A percentile compares a stretch with the other conserved stretches of the same genome.
These are phyloP conservation scores for Mucor irregularis DNA, from an alignment of 371 early-diverging fungal species.

Conservation along the genomic window DNA sequence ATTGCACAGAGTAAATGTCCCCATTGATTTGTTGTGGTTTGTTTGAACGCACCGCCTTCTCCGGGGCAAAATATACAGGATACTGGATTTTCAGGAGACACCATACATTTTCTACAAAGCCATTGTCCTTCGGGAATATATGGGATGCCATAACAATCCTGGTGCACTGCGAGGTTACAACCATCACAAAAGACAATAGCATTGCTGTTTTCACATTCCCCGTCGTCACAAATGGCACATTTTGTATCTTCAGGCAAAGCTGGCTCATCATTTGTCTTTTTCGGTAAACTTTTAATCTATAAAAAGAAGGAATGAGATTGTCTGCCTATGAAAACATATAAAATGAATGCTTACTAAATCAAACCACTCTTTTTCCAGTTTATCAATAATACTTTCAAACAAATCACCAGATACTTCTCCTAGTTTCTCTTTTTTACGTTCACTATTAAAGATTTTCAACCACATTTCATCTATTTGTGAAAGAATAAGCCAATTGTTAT, in stretches of 20 bases:
- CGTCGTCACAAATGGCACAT: slow-evolving; percentile 95
- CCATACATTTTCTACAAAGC: slow-evolving; percentile 97
- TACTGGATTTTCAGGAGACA: slow-evolving; percentile 89
- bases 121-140: slow-evolving; percentile 99
- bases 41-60: slow-evolving; percentile 96
- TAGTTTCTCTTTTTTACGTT: slow-evolving; percentile 58
- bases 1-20: slow-evolving; percentile 95
- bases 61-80: slow-evolving; percentile 94
- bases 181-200: slow-evolving; percentile 99
- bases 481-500: too few species aligned
- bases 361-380: slow-evolving; percentile 97
- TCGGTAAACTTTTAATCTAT: slow-evolving; percentile 46
- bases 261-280: slow-evolving; percentile 33
- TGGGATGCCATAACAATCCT: slow-evolving; percentile 99
- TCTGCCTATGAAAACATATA: slow-evolving; percentile 9
- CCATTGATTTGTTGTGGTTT: slow-evolving; percentile 91
- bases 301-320: not conserved
- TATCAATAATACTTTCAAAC: slow-evolving; percentile 92
- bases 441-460: slow-evolving; percentile 71
- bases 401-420: slow-evolving; percentile 56
- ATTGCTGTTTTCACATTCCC: slow-evolving; percentile 96
- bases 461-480: slow-evolving; percentile 69
- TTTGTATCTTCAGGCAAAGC: slow-evolving; percentile 74
- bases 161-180: slow-evolving; percentile 98
- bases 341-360: slow-evolving; percentile 62